Evolutionary conservation across 2,329 filamentous ascomycete species (phyloP).

Genomic region (Beauveria asiatica): DNA sequence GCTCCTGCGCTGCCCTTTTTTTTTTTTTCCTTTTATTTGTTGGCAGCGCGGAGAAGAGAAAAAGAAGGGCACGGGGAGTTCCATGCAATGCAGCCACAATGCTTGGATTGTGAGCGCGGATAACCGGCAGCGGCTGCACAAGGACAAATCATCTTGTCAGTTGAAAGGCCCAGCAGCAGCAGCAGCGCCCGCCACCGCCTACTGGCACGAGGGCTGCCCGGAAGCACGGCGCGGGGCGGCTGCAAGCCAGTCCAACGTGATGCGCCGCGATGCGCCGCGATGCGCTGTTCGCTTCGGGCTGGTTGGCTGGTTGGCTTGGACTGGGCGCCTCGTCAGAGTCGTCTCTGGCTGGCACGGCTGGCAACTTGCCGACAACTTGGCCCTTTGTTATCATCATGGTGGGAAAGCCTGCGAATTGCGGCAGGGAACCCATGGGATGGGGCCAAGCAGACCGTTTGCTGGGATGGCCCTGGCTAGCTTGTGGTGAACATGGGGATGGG

Average conservation of each 20-base stretch:
- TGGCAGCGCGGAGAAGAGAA: not conserved
- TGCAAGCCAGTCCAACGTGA: not conserved
- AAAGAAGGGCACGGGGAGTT: too few species aligned
- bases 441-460: not conserved
- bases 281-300: not conserved
- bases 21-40: not conserved
- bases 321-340: too few species aligned
- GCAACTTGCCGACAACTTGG: too few species aligned
- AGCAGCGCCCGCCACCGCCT: not conserved
- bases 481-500: not conserved
- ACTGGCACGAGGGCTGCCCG: not conserved
- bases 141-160: not conserved
- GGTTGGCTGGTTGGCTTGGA: not conserved
- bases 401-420: too few species aligned
- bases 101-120: not conserved
- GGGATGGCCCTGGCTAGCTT: not conserved
- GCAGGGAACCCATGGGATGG: not conserved
- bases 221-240: not conserved
- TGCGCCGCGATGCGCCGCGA: not conserved
- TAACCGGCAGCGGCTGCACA: slow-evolving; percentile 9
- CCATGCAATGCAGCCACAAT: not conserved
- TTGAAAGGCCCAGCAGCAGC: not conserved
- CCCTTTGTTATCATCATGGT: not conserved
- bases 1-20: too few species aligned
- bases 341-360: too few species aligned